Base-by-base conservation (phyloP, 139 green algal species). In the Chlorella sp. region DNA sequence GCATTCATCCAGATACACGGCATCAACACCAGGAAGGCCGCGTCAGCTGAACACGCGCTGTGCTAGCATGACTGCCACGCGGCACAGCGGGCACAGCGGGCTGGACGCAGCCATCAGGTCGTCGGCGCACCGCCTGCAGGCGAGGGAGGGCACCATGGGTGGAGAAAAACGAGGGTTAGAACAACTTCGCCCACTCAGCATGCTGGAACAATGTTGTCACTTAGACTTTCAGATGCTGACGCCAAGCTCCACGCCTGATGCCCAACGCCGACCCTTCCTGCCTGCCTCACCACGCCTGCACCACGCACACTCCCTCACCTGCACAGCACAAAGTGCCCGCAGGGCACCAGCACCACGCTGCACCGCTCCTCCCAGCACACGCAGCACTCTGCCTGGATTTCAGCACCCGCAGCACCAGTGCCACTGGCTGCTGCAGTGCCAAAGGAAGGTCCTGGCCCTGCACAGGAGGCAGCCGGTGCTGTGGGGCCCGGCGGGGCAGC, bases 41-140 rank as follows among this genome's bases (percentile, higher is more conserved):
- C 48, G 9, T 5, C 48, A 57, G 48, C 7, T 9, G 48, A 60
- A 73, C 61, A 71, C 61, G 61, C 26, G 81, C 81, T 86, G 81
- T 22, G 81, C 81, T 34, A 86, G 28, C 1, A 12, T 12, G 11
- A 86, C 53, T 21, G 24, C 42, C 40, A 4, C 30, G 30, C 81
- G 48, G 81, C 81, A 86, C 30, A 86, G 48, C 48, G 81, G 81
- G 53, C 81, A 86, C 81, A 86, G 48, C 81, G 81, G 81, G 14
- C 39, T 30, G 2, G 53, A 9, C 26, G 26, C 26, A 5, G 81
- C 42, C 81, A 86, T 69, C 28, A 86, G 81, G 28, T 69, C 14
- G 32, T 86, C 81, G 11, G 81, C 81, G 48, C 81, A 86, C 30
- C 30, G n/a, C 71, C 71, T 78, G 71, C 12, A 22, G 71, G 16